These are phyloP conservation scores for Sarcodon aspratus DNA, from an alignment of 768 basidiomycete genomes.

Conservation along the genomic window DNA sequence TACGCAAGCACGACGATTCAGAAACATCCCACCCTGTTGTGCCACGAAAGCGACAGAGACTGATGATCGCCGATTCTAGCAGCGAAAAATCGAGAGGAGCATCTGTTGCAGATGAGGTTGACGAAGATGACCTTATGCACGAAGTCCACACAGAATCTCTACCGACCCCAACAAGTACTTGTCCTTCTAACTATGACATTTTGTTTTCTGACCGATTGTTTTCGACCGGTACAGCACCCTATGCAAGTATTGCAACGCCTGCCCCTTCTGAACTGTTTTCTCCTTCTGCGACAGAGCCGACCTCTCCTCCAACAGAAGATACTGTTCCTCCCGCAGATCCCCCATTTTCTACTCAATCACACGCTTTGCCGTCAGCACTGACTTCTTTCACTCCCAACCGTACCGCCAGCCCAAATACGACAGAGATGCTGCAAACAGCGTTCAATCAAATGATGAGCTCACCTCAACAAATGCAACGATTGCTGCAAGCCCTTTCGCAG, in stretches of 20 bases:
- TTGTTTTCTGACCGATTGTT: background rate
- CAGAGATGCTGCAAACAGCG: slow-evolving; percentile 35
- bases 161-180: slow-evolving; percentile 3
- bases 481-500: slow-evolving; percentile 21
- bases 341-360: too few species aligned
- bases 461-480: slow-evolving; percentile 45
- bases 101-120: slow-evolving; percentile 24
- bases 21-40: slow-evolving; percentile 30
- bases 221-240: slow-evolving; percentile 2
- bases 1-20: slow-evolving; percentile 21
- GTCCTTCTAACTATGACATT: background rate
- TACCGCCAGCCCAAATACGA: slow-evolving; percentile 20
- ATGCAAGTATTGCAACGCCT: background rate
- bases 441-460: slow-evolving; percentile 38
- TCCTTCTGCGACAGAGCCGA: slow-evolving; percentile 2
- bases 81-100: slow-evolving; percentile 26
- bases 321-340: background rate
- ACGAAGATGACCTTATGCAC: slow-evolving; percentile 25
- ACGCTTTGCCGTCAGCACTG: background rate
- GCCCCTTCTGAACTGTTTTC: background rate
- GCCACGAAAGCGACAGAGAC: slow-evolving; percentile 36
- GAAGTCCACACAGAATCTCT: slow-evolving; percentile 19
- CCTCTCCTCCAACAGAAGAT: slow-evolving; percentile 1
- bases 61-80: slow-evolving; percentile 55
- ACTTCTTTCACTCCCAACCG: slow-evolving; percentile 2